Percentiles rank a stretch among this genome's conserved stretches.
Conservation (phyloP, 2,329 filamentous ascomycete species). For the Neurospora sp. region DNA sequence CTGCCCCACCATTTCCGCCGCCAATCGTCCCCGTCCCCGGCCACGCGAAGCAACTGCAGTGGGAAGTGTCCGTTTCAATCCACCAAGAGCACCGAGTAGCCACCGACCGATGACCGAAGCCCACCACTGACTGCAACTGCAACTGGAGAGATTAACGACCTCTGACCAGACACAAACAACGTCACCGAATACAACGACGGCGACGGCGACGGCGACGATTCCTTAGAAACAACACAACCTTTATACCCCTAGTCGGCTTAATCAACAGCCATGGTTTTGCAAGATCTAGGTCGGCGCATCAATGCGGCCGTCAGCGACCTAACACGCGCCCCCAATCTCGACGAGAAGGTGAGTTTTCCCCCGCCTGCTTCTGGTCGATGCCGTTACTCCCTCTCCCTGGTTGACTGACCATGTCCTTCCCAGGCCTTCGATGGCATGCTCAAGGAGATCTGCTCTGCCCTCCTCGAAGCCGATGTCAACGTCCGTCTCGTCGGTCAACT, state of each 20-base stretch:
- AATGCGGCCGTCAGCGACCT: conserved; percentile 92
- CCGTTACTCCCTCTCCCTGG: conserved; percentile 1
- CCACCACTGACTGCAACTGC: neutral
- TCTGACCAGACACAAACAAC: neutral
- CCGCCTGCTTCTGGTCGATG: conserved; percentile 6
- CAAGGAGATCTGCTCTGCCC: conserved; percentile 93
- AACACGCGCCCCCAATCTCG: conserved; percentile 82
- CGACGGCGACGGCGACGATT: neutral
- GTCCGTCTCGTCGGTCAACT: conserved; percentile 84
- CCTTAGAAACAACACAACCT: neutral
- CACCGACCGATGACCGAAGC: neutral
- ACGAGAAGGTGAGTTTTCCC: conserved; percentile 66
- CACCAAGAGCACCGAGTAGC: neutral
- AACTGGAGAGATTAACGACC: neutral
- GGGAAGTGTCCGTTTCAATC: neutral
- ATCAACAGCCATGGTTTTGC: conserved; percentile 75
- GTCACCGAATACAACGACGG: neutral
- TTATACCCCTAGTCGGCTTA: conserved; percentile 2
- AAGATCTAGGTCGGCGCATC: conserved; percentile 97
- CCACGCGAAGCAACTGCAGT: neutral
- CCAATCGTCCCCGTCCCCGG: neutral
- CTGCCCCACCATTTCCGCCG: neutral
- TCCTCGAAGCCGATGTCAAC: conserved; percentile 95
- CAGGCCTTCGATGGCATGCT: conserved; percentile 96
- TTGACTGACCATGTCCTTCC: conserved; percentile 22